Evolutionary conservation across 2,329 filamentous ascomycete species (phyloP), one percentile per base, ranked within the genome.

Genomic region (Periconia sp.): DNA sequence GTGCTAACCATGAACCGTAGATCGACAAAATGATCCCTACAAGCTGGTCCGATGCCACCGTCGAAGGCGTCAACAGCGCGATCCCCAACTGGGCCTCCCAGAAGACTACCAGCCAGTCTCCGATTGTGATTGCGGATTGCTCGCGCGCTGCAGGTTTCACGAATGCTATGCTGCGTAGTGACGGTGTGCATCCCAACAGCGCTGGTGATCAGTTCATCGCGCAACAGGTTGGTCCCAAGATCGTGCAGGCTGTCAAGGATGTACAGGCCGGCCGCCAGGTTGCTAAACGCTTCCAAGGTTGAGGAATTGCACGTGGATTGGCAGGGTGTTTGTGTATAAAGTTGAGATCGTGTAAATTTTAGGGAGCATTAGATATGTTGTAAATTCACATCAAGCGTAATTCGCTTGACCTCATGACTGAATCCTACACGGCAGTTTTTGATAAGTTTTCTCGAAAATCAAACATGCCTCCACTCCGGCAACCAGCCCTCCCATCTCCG

Each of bases 131-230:
- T 40, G 45, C 45, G n/a, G 45, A 47, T 19, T 47, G 45, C 45
- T 47, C 45, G 6, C 45, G 45, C 8, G 45, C 45, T 2, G 45
- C 45, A 6, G 45, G 45, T 5, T 47, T 9, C 31, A 47, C 45
- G 3, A 47, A 47, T n/a, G 45, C 27, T 9, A 47, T 47, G 45
- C n/a, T 47, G 45, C n/a, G 7, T 15, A 20, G 30, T 23, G 45
- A 47, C 15, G 45, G 45, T 23, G 45, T 47, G 31, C 45, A 47
- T 19, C 45, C 45, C 10, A 47, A 47, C 19, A 33, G 17, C 14
- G 27, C 17, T 15, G 45, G 45, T 19, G 45, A 47, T 23, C 45
- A 47, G 45, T 47, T 47, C 31, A 35, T 47, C 45, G 45, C 45
- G 11, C 31, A 37, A 17, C 31, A 47, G 33, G 33, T 47, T 37